Evolutionary conservation across 768 basidiomycete species (phyloP).

Genomic region (Filobasidium floriforme): DNA sequence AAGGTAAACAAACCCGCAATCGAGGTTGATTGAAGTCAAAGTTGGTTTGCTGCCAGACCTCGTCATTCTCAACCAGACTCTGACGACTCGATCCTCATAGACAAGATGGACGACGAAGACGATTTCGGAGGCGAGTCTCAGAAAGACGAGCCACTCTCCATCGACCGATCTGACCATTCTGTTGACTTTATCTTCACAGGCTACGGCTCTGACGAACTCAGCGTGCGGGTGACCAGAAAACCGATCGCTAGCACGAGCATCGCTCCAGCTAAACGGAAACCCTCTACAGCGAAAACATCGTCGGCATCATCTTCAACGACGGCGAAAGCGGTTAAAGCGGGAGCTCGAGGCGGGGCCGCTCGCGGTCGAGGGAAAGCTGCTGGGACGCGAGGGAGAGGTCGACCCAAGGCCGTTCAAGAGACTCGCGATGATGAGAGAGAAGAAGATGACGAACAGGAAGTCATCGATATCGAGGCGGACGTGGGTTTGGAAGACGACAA

Average conservation of each 20-base stretch:
- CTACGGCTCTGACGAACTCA: background rate
- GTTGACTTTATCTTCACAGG: background rate
- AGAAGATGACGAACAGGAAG: background rate
- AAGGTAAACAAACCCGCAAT: too few relatives aligned
- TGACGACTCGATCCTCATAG: too few relatives aligned
- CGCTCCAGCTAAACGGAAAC: background rate
- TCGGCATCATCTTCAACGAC: background rate
- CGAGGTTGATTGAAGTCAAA: too few relatives aligned
- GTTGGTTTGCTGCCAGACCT: too few relatives aligned
- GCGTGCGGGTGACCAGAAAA: background rate
- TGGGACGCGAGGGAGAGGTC: background rate
- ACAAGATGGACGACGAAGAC: background rate
- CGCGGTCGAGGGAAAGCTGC: background rate
- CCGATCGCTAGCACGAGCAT: background rate
- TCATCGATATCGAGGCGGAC: background rate
- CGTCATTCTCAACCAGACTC: too few relatives aligned
- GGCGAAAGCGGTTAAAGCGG: background rate
- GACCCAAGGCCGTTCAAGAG: background rate
- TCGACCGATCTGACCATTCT: background rate
- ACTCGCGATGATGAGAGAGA: slow-evolving; percentile 7
- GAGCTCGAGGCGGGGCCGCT: background rate
- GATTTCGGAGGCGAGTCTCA: background rate
- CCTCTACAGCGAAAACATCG: background rate
- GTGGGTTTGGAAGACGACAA: background rate
- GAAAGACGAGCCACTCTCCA: background rate